Base-by-base conservation (phyloP, 208 protist genomes). In the Trypanosoma cruzi region DNA sequence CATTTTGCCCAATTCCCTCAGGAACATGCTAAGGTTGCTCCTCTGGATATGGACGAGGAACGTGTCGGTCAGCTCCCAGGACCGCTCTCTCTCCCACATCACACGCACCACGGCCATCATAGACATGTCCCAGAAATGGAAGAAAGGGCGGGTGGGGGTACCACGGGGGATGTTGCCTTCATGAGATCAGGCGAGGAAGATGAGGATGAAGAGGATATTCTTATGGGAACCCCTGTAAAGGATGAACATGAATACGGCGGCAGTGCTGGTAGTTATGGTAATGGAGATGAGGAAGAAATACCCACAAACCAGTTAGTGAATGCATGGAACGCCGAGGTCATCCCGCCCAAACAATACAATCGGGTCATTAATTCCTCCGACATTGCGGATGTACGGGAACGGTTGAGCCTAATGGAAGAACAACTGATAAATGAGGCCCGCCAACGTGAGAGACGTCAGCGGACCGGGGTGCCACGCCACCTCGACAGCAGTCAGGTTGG, bases 261-360 rank as follows among this genome's bases (percentile, higher is more conserved):
- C 2, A 69, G 63, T 22, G 36, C 26, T 1, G 64, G 64, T 0
- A 77, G 71, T 44, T 70, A 71, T 31, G 64, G 55, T 14, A 71
- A 71, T 20, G 14, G 49, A 2, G 71, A 71, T 36, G 71, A 65
- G 34, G 58, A 67, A 36, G 58, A 67, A 42, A 77, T 77, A 49
- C 64, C 71, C 48, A 77, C 64, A 4, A 71, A 32, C 10, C 58
- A 71, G 42, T 56, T 77, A 14, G 71, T 77, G n/a, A 34, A 64
- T 31, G 71, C 64, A 20, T 77, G 71, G 71, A 77, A 44, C 34
- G 71, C 63, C 20, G 62, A 70, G 44, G 71, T 77, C 5, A 77
- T 77, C 48, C 71, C 64, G 7, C 71, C 71, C 2, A 29, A 37
- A 26, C 26, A 24, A 0, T 20, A 7, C 16, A 53, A 18, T 18